phyloP scores from a whole-genome alignment of 2,329 filamentous ascomycete genomes.

The Verticillium albo-atrum region DNA sequence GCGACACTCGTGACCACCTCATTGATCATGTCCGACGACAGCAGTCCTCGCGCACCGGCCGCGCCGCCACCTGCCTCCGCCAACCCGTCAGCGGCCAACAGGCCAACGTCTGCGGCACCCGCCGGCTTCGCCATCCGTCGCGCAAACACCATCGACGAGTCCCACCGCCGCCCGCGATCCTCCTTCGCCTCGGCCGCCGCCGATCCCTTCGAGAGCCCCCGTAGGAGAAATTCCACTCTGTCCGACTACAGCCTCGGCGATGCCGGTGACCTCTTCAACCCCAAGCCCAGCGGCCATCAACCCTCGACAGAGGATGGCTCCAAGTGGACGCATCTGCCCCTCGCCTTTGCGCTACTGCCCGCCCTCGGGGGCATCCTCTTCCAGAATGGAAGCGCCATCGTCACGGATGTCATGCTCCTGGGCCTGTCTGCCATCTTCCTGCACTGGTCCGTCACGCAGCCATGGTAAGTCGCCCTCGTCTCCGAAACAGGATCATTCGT shows the following conservation, averaged over 20 bases:
- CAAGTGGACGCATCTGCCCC: constrained; percentile 73
- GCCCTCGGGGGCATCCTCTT: constrained; percentile 83
- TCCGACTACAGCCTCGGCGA: constrained; percentile 72
- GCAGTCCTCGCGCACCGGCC: neutral
- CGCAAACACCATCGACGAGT: constrained; percentile 33
- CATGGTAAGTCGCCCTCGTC: constrained; percentile 60
- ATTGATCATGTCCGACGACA: neutral
- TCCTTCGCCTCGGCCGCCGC: neutral
- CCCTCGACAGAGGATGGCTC: constrained; percentile 30
- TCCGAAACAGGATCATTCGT: too few species aligned
- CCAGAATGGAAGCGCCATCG: constrained; percentile 74
- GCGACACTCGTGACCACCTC: neutral
- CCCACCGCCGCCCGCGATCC: constrained; percentile 16
- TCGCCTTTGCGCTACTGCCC: constrained; percentile 79
- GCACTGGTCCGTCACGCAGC: constrained; percentile 86
- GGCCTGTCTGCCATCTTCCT: constrained; percentile 78
- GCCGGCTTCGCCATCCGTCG: constrained; percentile 35
- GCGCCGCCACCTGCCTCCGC: neutral
- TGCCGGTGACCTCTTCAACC: constrained; percentile 64
- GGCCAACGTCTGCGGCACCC: constrained; percentile 9
- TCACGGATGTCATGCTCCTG: constrained; percentile 81
- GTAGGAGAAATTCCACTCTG: constrained; percentile 71
- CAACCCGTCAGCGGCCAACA: neutral
- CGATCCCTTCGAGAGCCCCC: constrained; percentile 23
- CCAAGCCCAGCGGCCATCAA: constrained; percentile 25